phyloP scores from a whole-genome alignment of 257 asterid species.

The Ocimum tenuiflorum region DNA sequence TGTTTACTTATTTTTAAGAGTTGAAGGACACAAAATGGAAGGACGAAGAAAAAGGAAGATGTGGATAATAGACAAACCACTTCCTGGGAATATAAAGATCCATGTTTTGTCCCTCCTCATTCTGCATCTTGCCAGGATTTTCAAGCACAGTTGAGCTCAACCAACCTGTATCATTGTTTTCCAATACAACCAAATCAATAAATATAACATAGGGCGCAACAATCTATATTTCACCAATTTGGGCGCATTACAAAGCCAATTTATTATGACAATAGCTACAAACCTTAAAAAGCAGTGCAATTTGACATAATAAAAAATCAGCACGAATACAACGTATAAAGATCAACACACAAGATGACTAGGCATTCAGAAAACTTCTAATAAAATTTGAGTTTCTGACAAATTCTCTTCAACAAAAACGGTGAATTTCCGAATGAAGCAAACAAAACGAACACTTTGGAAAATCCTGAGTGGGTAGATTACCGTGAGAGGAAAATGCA shows the following conservation, averaged over 20 bases:
- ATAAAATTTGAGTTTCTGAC: background rate
- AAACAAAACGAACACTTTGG: background rate
- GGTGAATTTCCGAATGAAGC: background rate
- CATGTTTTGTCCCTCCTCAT: constrained; percentile 51
- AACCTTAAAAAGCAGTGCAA: no score
- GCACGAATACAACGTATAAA: no score
- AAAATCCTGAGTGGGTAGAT: background rate
- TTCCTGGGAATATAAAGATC: constrained; percentile 57
- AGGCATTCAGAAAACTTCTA: background rate
- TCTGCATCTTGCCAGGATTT: constrained; percentile 39
- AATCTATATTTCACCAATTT: background rate
- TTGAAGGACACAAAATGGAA: no score
- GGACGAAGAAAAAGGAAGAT: background rate
- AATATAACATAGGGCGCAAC: background rate
- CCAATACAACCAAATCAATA: background rate
- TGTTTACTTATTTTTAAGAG: no score
- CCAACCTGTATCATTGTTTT: background rate
- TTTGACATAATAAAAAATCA: background rate
- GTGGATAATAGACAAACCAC: constrained; percentile 23
- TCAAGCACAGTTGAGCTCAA: background rate
- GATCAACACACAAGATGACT: background rate
- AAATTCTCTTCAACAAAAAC: background rate
- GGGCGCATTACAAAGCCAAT: background rate
- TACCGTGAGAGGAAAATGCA: background rate
- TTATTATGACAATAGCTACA: background rate